Conservation (phyloP, 768 basidiomycete genomes). For the Cystobasidiopsis lactophilus region DNA sequence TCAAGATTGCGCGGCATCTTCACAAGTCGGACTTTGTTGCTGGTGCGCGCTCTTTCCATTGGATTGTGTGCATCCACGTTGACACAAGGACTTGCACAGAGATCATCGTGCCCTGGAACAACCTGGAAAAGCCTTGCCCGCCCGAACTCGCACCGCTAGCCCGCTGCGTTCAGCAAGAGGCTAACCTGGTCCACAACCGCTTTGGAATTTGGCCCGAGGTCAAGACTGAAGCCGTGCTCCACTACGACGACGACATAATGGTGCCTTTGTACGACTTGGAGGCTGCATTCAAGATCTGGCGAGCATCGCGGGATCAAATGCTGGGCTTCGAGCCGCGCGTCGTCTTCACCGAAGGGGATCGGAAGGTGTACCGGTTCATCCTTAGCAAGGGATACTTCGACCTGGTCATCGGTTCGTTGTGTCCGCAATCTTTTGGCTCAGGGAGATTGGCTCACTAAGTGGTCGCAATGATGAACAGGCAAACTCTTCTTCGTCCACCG, state of each 20-base stretch:
- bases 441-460: no score
- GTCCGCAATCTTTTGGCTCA: no score
- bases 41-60: no score
- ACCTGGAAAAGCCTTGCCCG: neutral
- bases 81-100: no score
- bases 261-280: neutral
- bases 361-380: no score
- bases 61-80: no score
- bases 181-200: neutral
- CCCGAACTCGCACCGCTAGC: neutral
- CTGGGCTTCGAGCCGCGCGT: constrained; percentile 2
- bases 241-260: neutral
- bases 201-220: constrained; percentile 1
- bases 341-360: neutral
- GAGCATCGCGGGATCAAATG: neutral
- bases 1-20: constrained; percentile 1
- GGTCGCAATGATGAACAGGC: no score
- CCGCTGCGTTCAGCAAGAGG: neutral
- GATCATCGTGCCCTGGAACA: constrained; percentile 1
- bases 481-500: no score
- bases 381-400: no score
- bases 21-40: neutral
- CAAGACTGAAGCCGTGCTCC: neutral
- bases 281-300: constrained; percentile 1
- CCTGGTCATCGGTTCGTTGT: no score